phyloP scores from a whole-genome alignment of 768 basidiomycete genomes.

The Agaricus blazei region DNA sequence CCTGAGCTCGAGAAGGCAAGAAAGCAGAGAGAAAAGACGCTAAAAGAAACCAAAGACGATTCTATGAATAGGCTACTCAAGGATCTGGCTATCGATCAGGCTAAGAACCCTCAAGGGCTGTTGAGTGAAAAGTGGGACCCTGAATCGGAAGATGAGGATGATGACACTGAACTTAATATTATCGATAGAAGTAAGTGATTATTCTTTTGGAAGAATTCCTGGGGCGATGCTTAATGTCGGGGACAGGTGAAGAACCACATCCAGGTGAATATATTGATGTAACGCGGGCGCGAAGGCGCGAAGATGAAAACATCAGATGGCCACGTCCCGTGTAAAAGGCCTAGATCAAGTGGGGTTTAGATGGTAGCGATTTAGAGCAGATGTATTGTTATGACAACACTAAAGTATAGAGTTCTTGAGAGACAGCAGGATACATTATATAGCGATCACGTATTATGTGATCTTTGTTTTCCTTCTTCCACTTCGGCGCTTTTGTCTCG shows the following conservation, averaged over 20 bases:
- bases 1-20: constrained; percentile 81
- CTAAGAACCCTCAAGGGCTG: constrained; percentile 52
- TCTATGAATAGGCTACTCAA: constrained; percentile 74
- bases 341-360: background rate
- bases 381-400: constrained; percentile 6
- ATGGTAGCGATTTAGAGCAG: background rate
- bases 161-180: constrained; percentile 49
- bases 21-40: constrained; percentile 54
- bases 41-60: constrained; percentile 66
- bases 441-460: constrained; percentile 6
- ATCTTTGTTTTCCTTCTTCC: constrained; percentile 11
- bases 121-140: constrained; percentile 60
- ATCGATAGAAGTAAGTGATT: constrained; percentile 64
- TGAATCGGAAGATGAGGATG: constrained; percentile 49
- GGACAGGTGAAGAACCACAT: constrained; percentile 60
- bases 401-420: constrained; percentile 1
- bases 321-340: constrained; percentile 54
- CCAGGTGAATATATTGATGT: constrained; percentile 76
- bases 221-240: constrained; percentile 2
- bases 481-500: constrained; percentile 11
- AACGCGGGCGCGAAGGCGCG: constrained; percentile 50
- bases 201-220: background rate
- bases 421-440: background rate
- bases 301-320: constrained; percentile 61
- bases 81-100: constrained; percentile 73